Percentiles rank a stretch among this genome's conserved stretches.
These are phyloP conservation scores for Avena atlantica DNA, from an alignment of 176 grass and related monocot genomes.

Conservation along the genomic window DNA sequence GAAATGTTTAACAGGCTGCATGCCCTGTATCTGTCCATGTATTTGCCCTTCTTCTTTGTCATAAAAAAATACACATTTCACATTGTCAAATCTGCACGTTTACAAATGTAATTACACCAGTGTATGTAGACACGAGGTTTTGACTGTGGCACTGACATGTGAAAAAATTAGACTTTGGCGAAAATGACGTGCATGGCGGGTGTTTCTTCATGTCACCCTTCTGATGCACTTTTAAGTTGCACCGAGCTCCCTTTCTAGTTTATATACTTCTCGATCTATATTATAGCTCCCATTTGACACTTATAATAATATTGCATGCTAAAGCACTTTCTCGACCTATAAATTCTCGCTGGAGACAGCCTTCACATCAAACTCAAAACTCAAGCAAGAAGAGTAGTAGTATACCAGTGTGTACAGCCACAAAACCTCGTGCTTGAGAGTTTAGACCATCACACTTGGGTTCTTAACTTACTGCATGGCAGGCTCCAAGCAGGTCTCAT, in stretches of 20 bases:
- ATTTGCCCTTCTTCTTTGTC: not conserved
- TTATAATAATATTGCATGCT: not conserved
- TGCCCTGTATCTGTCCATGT: not conserved
- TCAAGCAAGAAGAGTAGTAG: not conserved
- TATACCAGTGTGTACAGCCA: not conserved
- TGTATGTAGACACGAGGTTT: slow-evolving; percentile 20
- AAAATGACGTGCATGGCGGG: slow-evolving; percentile 38
- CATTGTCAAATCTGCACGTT: slow-evolving; percentile 21
- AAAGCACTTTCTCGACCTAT: slow-evolving; percentile 24
- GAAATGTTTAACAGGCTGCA: slow-evolving; percentile 27
- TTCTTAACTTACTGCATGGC: slow-evolving; percentile 35
- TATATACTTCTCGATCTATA: not conserved
- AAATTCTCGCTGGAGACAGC: slow-evolving; percentile 22
- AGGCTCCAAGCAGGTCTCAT: slow-evolving; percentile 19
- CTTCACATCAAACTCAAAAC: slow-evolving; percentile 9
- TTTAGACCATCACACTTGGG: not conserved
- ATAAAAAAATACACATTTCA: not conserved
- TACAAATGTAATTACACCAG: not conserved
- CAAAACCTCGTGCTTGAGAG: not conserved
- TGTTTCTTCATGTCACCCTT: not conserved
- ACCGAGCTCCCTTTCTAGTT: not conserved
- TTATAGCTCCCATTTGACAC: not conserved
- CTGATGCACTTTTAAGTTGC: not conserved
- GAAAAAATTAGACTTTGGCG: not conserved
- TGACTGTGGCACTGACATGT: slow-evolving; percentile 20